Conservation (phyloP, 164 flowering plant species). For the Stephania yunnanensis region DNA sequence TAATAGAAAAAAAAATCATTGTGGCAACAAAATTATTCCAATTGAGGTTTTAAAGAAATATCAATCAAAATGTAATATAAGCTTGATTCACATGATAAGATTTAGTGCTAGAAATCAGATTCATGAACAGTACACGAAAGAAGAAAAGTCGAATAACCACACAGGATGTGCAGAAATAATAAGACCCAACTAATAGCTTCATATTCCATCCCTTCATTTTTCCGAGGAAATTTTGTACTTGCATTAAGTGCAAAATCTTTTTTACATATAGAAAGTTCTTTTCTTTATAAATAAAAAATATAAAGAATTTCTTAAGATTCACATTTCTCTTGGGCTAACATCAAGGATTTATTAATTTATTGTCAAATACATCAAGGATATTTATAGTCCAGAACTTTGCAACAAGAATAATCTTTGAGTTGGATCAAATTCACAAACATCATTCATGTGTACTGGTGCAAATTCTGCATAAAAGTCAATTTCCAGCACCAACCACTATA, state of each 20-base stretch:
- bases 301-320: background rate
- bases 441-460: background rate
- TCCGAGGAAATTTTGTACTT: no score
- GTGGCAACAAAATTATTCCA: background rate
- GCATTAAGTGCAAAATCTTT: no score
- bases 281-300: no score
- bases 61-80: background rate
- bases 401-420: background rate
- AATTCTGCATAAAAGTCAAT: background rate
- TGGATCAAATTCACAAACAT: background rate
- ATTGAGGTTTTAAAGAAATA: background rate
- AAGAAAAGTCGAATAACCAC: no score
- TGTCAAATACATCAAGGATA: background rate
- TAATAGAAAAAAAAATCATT: conserved; percentile 4
- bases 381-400: background rate
- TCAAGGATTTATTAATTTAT: no score
- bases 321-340: background rate
- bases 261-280: no score
- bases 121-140: no score
- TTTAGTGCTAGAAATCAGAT: no score
- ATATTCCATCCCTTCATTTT: no score
- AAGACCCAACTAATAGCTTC: no score
- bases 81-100: background rate
- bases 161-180: no score
- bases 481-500: background rate